Percentiles rank a stretch among this genome's conserved stretches.
These are phyloP conservation scores for Fusarium sp. DNA, from an alignment of 2,329 filamentous ascomycete genomes.

Conservation along the genomic window DNA sequence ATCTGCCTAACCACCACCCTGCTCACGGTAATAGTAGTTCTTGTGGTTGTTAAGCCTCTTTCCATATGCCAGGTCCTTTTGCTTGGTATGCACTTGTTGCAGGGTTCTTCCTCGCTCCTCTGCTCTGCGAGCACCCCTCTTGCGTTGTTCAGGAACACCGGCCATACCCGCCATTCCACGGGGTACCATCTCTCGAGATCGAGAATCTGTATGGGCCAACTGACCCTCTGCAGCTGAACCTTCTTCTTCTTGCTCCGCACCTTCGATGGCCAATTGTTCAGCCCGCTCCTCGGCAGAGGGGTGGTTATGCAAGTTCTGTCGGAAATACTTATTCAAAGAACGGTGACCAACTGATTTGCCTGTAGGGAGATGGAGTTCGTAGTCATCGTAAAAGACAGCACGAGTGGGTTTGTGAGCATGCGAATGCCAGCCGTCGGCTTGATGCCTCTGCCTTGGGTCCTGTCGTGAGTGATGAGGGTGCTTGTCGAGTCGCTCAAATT, in stretches of 20 bases:
- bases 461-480: slow-evolving; percentile 82
- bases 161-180: slow-evolving; percentile 84
- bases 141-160: slow-evolving; percentile 83
- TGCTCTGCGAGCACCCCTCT: slow-evolving; percentile 73
- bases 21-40: slow-evolving; percentile 68
- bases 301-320: slow-evolving; percentile 91
- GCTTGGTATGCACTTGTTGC: slow-evolving; percentile 72
- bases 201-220: slow-evolving; percentile 56
- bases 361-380: slow-evolving; percentile 92
- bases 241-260: slow-evolving; percentile 40
- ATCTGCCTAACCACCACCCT: slow-evolving; percentile 58
- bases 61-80: slow-evolving; percentile 79
- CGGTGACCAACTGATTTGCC: slow-evolving; percentile 92
- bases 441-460: slow-evolving; percentile 80
- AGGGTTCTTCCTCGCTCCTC: slow-evolving; percentile 79
- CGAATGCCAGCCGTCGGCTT: slow-evolving; percentile 84
- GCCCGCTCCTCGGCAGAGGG: slow-evolving; percentile 83
- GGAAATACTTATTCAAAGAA: slow-evolving; percentile 88
- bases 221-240: slow-evolving; percentile 55
- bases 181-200: slow-evolving; percentile 71
- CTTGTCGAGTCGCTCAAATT: slow-evolving; percentile 79
- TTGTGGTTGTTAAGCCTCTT: slow-evolving; percentile 82
- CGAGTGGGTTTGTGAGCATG: slow-evolving; percentile 82
- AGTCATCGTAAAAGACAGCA: slow-evolving; percentile 91
- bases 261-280: slow-evolving; percentile 75